phyloP scores from a whole-genome alignment of 805 yeast genomes.

The Yamadazyma tumulicola region DNA sequence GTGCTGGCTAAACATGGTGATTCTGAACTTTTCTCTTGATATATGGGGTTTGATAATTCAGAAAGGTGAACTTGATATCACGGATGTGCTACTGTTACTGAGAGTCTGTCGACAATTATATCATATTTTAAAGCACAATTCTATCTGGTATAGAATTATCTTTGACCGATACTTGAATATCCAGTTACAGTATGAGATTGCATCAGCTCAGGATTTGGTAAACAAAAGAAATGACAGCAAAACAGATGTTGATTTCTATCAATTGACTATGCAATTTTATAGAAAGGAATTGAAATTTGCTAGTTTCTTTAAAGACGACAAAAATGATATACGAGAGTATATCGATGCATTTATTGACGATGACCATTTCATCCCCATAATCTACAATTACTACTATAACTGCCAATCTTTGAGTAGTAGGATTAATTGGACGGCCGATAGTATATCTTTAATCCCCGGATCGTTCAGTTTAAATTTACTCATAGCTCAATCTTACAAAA shows the following conservation, averaged over 20 bases:
- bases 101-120: conserved; percentile 6
- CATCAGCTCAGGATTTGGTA: conserved; percentile 2
- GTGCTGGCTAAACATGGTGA: conserved; percentile 2
- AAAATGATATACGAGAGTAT: conserved; percentile 8
- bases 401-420: neutral
- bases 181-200: conserved; percentile 8
- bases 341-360: conserved; percentile 12
- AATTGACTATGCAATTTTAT: conserved; percentile 4
- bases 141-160: conserved; percentile 14
- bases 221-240: conserved; percentile 1
- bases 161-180: conserved; percentile 6
- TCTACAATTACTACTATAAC: conserved; percentile 6
- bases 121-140: conserved; percentile 7
- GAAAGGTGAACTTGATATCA: conserved; percentile 7
- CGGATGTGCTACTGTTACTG: conserved; percentile 12
- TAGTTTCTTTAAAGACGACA: neutral
- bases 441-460: conserved; percentile 4
- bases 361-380: conserved; percentile 14
- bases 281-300: conserved; percentile 2
- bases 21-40: conserved; percentile 14
- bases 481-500: conserved; percentile 13
- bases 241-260: conserved; percentile 4
- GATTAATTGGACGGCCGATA: neutral
- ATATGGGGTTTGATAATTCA: conserved; percentile 15
- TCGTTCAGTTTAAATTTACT: conserved; percentile 14